phyloP scores from a whole-genome alignment of 176 grass and related monocot species.

The Elymus sibiricus region DNA sequence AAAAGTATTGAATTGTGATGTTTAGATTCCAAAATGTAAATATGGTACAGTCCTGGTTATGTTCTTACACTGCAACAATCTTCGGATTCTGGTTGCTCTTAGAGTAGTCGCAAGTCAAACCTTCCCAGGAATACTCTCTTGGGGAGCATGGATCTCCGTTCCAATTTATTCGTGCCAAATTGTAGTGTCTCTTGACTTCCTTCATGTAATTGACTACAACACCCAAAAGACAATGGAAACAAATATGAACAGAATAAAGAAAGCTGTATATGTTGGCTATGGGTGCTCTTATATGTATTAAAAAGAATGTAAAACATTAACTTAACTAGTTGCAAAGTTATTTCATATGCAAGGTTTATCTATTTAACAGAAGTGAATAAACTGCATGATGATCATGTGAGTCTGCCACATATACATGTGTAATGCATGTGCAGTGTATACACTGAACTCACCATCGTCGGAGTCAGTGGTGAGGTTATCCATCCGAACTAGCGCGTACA shows the following conservation, averaged over 20 bases:
- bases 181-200: background rate
- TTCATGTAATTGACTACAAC: background rate
- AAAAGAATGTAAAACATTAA: background rate
- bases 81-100: background rate
- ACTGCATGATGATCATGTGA: background rate
- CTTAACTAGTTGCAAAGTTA: background rate
- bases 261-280: background rate
- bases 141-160: conserved; percentile 39
- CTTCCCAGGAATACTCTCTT: conserved; percentile 25
- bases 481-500: background rate
- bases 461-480: background rate
- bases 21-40: background rate
- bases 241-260: background rate
- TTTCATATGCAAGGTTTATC: background rate
- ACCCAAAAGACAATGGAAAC: background rate
- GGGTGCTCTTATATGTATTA: background rate
- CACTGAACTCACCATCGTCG: background rate
- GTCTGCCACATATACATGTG: background rate
- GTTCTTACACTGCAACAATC: conserved; percentile 7
- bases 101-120: conserved; percentile 2
- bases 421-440: background rate
- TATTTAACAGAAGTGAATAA: background rate
- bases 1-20: background rate
- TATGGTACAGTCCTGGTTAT: background rate
- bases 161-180: conserved; percentile 13